phyloP scores from a whole-genome alignment of 75 land plant species.

The Pinus tabuliformis region DNA sequence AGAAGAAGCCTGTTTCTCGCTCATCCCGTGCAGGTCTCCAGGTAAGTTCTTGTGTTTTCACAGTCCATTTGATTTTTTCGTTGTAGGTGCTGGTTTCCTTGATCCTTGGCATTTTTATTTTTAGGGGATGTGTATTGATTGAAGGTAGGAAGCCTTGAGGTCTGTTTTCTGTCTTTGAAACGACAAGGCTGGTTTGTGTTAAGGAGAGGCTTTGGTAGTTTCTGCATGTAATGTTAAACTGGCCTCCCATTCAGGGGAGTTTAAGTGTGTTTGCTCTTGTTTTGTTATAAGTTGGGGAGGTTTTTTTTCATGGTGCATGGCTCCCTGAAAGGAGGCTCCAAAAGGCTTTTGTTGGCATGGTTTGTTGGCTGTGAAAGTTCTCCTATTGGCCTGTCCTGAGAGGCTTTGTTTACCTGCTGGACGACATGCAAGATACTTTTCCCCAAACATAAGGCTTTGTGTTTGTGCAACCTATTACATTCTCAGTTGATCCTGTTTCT shows the following conservation, averaged over 20 bases:
- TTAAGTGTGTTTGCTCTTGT: too few species aligned
- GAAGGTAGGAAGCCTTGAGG: too few species aligned
- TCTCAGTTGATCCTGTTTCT: too few species aligned
- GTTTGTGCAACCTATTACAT: too few species aligned
- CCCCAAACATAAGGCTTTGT: too few species aligned
- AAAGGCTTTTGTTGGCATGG: background rate
- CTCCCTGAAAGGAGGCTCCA: background rate
- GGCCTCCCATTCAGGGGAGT: background rate
- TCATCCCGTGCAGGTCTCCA: slow-evolving; percentile 73
- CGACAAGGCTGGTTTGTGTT: background rate
- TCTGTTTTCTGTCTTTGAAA: background rate
- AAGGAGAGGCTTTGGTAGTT: background rate
- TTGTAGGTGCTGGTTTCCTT: background rate
- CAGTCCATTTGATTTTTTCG: background rate
- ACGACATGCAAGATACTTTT: too few species aligned
- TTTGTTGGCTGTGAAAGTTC: background rate
- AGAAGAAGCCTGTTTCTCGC: slow-evolving; percentile 63
- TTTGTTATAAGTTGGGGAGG: background rate
- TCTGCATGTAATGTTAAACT: background rate
- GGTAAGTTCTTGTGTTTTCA: slow-evolving; percentile 20
- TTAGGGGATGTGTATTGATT: background rate
- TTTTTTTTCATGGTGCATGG: background rate
- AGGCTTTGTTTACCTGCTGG: too few species aligned
- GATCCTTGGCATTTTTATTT: background rate
- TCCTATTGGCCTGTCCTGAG: too few species aligned